Evolutionary conservation across 1,284 basidiomycete species (phyloP), one percentile per base, ranked within the genome.

Genomic region (Irpex lacteus): DNA sequence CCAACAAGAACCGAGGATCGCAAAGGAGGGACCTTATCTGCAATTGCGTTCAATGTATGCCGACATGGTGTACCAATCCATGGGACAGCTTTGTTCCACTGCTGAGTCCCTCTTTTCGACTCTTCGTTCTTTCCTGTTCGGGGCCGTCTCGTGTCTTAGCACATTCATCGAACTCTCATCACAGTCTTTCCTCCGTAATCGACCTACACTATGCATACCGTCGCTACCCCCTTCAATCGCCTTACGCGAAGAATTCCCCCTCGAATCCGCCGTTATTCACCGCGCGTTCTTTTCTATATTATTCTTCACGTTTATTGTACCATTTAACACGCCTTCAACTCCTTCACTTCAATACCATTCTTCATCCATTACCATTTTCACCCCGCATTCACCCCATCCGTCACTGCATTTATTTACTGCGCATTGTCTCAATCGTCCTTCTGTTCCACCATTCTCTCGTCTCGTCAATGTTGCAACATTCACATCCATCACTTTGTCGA

Each of bases 271-370:
- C 63, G 60, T 67, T 69, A 67, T 68, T 69, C 57, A 67, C 65
- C 67, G 72, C 67, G 65, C 72, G 68, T 73, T 74, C 73, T 63
- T 66, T 82, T 84, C 78, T 85, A 86, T 83, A 82, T 91, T 90
- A 90, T 91, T 89, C 82, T 85, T 88, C 85, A 88, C 67, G 79
- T 83, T 88, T 89, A 88, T 88, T 78, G 76, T 75, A 78, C 74
- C 72, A 74, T 72, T 71, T 70, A 69, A 52, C 60, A 38, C 54
- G 38, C 53, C 65, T 65, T 68, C 60, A 67, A 61, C 63, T 70
- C 68, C 69, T 49, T 49, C 52, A 49, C n/a, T 56, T 34, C 70
- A 69, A 71, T 26, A 26, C 50, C 50, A 18, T 53, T 53, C 21
- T 64, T 72, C 69, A 67, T 73, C 75, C 75, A 70, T 60, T 61